Conservation (phyloP, 2,329 filamentous ascomycete species). For the Chalaropsis ovoidea region DNA sequence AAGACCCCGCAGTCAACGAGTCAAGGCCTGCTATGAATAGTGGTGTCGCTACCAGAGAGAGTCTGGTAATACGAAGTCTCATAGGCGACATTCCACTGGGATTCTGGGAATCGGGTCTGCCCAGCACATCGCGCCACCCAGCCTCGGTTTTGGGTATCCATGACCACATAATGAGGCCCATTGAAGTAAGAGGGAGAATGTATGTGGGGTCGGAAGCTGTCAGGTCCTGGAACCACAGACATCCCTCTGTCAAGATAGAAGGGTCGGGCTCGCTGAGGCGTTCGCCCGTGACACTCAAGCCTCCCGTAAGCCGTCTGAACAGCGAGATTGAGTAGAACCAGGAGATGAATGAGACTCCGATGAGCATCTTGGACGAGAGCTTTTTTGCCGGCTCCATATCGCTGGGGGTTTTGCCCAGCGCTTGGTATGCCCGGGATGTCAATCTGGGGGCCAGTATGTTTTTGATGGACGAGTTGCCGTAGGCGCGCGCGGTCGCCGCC, state of each 20-base stretch:
- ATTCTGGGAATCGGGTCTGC: constrained; percentile 22
- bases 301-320: constrained; percentile 28
- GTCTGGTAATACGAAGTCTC: constrained; percentile 8
- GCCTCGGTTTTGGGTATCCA: constrained; percentile 20
- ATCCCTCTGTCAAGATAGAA: constrained; percentile 41
- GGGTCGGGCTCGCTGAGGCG: constrained; percentile 32
- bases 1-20: constrained; percentile 22
- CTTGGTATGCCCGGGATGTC: constrained; percentile 12
- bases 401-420: constrained; percentile 5
- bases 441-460: constrained; percentile 6
- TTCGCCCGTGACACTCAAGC: constrained; percentile 26
- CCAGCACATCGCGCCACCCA: constrained; percentile 23
- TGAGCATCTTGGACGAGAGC: constrained; percentile 25
- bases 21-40: constrained; percentile 21
- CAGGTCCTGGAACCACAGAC: constrained; percentile 48
- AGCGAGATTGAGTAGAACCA: constrained; percentile 26
- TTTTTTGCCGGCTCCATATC: constrained; percentile 28
- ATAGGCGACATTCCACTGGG: constrained; percentile 24
- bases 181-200: constrained; percentile 35
- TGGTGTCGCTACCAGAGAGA: constrained; percentile 22
- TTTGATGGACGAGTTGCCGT: constrained; percentile 31
- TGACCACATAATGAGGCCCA: constrained; percentile 18
- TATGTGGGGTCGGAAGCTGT: constrained; percentile 43
- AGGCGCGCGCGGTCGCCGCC: constrained; percentile 28
- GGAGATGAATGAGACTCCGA: constrained; percentile 21